Percentiles rank a stretch among this genome's conserved stretches.
Evolutionary conservation across 345 rosid species (phyloP).

Genomic region (Firmiana major): DNA sequence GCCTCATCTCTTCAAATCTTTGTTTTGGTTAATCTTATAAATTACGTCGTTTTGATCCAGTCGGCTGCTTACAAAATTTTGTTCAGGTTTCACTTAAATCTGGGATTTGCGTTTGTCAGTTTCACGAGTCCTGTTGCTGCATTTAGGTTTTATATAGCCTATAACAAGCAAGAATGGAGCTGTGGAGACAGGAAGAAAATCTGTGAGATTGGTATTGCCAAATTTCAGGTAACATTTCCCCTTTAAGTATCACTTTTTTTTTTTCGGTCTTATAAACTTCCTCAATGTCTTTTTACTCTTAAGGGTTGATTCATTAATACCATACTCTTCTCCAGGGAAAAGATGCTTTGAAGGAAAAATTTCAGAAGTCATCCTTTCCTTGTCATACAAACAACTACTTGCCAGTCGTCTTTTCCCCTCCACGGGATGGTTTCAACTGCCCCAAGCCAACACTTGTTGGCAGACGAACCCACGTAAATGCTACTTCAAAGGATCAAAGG

Average conservation of each 20-base stretch:
- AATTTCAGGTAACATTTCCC: constrained; percentile 31
- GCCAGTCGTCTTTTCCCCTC: constrained; percentile 21
- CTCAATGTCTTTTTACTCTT: background rate
- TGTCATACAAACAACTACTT: constrained; percentile 37
- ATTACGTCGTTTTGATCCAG: background rate
- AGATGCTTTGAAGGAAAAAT: constrained; percentile 20
- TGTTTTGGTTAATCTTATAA: background rate
- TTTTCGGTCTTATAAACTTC: too few relatives aligned
- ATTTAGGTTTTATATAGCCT: constrained; percentile 19
- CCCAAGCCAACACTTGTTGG: background rate
- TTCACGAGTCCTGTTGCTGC: constrained; percentile 43
- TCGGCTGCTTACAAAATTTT: background rate
- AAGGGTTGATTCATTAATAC: background rate
- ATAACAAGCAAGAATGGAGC: constrained; percentile 27
- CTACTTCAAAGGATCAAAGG: background rate
- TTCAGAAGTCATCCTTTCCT: constrained; percentile 27
- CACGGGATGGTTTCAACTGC: background rate
- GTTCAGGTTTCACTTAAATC: constrained; percentile 23
- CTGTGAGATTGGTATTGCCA: constrained; percentile 33
- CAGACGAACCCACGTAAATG: background rate
- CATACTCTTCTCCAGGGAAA: constrained; percentile 31
- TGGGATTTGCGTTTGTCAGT: constrained; percentile 62
- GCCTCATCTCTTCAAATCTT: background rate
- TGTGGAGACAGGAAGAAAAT: constrained; percentile 3
- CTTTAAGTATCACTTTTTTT: too few relatives aligned